phyloP scores from a whole-genome alignment of 192 early-diverging fungal genomes.

The Coemansia sp. region DNA sequence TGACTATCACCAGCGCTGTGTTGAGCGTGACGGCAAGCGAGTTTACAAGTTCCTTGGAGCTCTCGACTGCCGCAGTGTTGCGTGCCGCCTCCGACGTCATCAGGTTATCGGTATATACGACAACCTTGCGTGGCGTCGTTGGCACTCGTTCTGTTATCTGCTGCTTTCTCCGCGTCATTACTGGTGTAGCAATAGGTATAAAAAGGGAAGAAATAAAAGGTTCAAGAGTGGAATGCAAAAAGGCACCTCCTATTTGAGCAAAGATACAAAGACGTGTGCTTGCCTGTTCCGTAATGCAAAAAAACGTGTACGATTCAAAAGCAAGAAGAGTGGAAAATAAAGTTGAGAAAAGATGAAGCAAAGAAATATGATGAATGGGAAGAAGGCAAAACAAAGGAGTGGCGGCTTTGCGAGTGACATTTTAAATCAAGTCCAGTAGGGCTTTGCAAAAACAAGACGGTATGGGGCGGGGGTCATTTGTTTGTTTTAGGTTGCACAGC shows the following conservation, averaged over 20 bases:
- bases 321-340: neutral
- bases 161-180: conserved; percentile 47
- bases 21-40: conserved; percentile 49
- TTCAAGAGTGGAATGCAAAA: neutral
- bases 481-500: neutral
- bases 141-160: conserved; percentile 48
- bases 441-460: too few relatives aligned
- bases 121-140: conserved; percentile 54
- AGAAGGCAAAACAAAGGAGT: neutral
- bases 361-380: neutral
- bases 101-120: conserved; percentile 56
- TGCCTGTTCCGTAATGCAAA: neutral
- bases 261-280: neutral
- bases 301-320: neutral
- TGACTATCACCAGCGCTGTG: conserved; percentile 44
- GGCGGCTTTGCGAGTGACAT: too few relatives aligned
- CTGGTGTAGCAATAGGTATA: neutral
- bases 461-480: too few relatives aligned
- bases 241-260: neutral
- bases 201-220: neutral
- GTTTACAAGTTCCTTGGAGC: conserved; percentile 34
- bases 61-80: conserved; percentile 27
- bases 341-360: too few relatives aligned
- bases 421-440: too few relatives aligned
- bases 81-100: conserved; percentile 49